phyloP scores from a whole-genome alignment of 1,284 basidiomycete species.

The Trichosporon sp. region DNA sequence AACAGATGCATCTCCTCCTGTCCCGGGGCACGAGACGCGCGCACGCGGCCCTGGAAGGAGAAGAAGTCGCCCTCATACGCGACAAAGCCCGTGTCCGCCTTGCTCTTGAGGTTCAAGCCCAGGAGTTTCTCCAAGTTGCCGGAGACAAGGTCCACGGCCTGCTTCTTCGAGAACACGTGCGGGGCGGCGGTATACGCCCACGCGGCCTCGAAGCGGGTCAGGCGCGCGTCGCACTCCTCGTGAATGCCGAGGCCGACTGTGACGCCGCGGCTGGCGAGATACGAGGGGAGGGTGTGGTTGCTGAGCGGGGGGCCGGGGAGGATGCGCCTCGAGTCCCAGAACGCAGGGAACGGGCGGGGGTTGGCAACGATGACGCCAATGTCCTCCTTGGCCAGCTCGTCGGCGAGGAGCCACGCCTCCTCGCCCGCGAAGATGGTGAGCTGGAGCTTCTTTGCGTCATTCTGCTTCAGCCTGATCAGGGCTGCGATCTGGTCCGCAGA shows the following conservation, averaged over 20 bases:
- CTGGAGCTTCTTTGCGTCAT: constrained; percentile 63
- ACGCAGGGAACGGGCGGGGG: constrained; percentile 65
- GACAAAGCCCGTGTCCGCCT: constrained; percentile 63
- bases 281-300: constrained; percentile 66
- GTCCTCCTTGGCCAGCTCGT: constrained; percentile 68
- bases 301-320: constrained; percentile 75
- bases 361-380: constrained; percentile 74
- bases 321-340: constrained; percentile 71
- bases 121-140: constrained; percentile 68
- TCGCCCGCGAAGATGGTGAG: constrained; percentile 68
- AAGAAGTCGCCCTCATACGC: constrained; percentile 61
- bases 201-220: constrained; percentile 69
- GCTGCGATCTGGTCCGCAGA: constrained; percentile 75
- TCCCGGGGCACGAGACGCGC: constrained; percentile 40
- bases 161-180: constrained; percentile 60
- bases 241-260: constrained; percentile 71
- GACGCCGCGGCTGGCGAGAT: constrained; percentile 68
- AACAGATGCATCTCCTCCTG: constrained; percentile 40
- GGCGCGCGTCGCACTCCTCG: constrained; percentile 67
- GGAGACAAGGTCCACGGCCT: constrained; percentile 66
- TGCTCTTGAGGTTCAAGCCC: constrained; percentile 57
- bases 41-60: constrained; percentile 42
- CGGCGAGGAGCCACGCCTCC: constrained; percentile 69
- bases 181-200: constrained; percentile 63
- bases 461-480: constrained; percentile 70